Conservation (phyloP, 192 early-diverging fungal genomes). For the Oehlia diaphana region DNA sequence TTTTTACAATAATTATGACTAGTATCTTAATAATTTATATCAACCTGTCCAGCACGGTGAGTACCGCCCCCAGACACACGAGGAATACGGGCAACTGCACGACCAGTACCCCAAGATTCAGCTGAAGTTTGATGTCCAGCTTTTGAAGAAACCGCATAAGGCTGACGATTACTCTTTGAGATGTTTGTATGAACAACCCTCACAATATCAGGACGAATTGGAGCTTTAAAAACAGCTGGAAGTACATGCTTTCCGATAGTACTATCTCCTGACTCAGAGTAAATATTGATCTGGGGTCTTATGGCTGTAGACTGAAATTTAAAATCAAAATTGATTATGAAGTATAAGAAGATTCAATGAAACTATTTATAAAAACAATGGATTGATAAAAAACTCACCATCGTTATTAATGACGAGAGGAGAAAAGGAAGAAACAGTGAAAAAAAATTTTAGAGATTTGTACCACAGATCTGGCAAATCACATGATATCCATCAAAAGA, state of each 20-base stretch:
- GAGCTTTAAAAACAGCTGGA: conserved; percentile 93
- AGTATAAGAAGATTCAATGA: background rate
- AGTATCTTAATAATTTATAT: background rate
- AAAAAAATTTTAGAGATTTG: no score
- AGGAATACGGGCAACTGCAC: conserved; percentile 99
- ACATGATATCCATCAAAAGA: no score
- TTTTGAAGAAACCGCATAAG: conserved; percentile 92
- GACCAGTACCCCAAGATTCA: conserved; percentile 97
- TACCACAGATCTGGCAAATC: no score
- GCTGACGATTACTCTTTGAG: conserved; percentile 98
- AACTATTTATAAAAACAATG: background rate
- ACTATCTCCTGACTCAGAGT: conserved; percentile 75
- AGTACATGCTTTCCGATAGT: conserved; percentile 75
- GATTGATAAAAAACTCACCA: background rate
- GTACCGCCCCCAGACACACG: conserved; percentile 96
- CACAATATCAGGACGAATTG: conserved; percentile 96
- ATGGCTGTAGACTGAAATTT: conserved; percentile 46
- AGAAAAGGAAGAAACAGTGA: background rate
- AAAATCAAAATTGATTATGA: background rate
- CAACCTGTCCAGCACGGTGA: conserved; percentile 88
- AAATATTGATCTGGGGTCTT: conserved; percentile 91
- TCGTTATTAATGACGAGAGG: background rate
- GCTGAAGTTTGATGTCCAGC: conserved; percentile 99
- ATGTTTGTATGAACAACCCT: conserved; percentile 96
- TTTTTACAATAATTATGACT: background rate